Evolutionary conservation across 2,329 filamentous ascomycete genomes (phyloP).

Genomic region (Remersonia thermophila): DNA sequence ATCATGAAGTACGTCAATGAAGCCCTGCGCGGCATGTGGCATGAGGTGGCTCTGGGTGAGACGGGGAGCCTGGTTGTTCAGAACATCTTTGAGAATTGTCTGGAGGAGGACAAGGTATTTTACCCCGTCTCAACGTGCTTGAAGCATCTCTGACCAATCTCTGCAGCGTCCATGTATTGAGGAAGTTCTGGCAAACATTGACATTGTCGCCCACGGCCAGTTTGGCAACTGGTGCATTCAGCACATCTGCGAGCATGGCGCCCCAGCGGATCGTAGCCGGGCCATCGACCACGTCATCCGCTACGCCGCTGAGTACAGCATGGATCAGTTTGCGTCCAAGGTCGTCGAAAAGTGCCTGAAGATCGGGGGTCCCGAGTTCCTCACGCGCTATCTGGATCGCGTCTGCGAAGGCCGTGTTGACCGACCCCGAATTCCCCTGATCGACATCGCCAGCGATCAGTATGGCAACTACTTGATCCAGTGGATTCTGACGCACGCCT

Average conservation of each 20-base stretch:
- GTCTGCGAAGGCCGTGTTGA: constrained; percentile 86
- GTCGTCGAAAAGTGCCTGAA: constrained; percentile 99
- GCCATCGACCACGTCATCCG: constrained; percentile 92
- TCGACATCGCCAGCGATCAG: constrained; percentile 96
- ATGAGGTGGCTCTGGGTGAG: constrained; percentile 92
- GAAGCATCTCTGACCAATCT: constrained; percentile 1
- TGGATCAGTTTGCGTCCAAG: constrained; percentile 98
- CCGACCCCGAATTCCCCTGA: constrained; percentile 88
- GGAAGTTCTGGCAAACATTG: constrained; percentile 87
- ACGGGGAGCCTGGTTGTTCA: constrained; percentile 96
- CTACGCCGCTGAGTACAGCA: constrained; percentile 91
- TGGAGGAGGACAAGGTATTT: constrained; percentile 90
- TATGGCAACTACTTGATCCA: constrained; percentile 98
- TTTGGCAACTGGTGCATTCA: constrained; percentile 99
- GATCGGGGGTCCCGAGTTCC: constrained; percentile 81
- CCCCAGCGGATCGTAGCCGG: constrained; percentile 77
- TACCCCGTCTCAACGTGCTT: not conserved
- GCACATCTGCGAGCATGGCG: constrained; percentile 95
- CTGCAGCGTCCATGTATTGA: constrained; percentile 84
- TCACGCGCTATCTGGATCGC: constrained; percentile 82
- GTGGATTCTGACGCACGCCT: constrained; percentile 85
- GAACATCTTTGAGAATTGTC: constrained; percentile 98
- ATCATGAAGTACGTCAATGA: constrained; percentile 99
- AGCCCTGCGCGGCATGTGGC: constrained; percentile 91
- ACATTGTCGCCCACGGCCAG: constrained; percentile 91